Evolutionary conservation across 768 basidiomycete species (phyloP), one percentile per base, ranked within the genome.

Genomic region (Chalciporus chontae): DNA sequence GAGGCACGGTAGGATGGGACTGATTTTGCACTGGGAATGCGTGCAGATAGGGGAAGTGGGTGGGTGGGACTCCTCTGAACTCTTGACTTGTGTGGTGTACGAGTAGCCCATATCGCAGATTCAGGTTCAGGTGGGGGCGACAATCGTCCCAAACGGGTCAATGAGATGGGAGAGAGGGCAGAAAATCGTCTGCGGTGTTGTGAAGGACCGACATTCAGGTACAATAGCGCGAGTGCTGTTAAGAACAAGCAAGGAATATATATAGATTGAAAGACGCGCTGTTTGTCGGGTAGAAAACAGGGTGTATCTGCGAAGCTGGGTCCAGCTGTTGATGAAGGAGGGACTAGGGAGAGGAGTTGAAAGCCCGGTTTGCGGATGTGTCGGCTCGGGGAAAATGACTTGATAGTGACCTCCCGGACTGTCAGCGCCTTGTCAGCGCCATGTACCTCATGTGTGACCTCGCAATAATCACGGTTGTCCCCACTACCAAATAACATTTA

Each of bases 381-480:
- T 47, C 77, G 77, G 13, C 83, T 81, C 53, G 83, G 81, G 14
- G 89, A 87, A 66, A 95, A 93, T 0, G 92, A 87, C 66, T 93
- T 94, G 51, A 95, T 74, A 1, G 92, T 94, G 18, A 93, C 79
- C 69, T 95, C 93, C 41, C 84, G 83, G 39, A 85, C 72, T 3
- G 60, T 51, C 54, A 53, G 54, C 14, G 48, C 45, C 52, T 52
- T 42, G 39, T 65, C 60, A 17, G 57, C 53, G n/a, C 53, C 57
- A 4, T 66, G 61, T 8, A 71, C 55, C 29, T 69, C 69, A 64
- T 90, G 88, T 19, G 68, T 69, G 59, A 85, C 77, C 56, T 91
- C 89, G 60, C 94, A 97, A 59, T 90, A 90, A 68, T 96, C 94
- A 43, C 90, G 87, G 66, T 95, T 90, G 68, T 97, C 92, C 6